phyloP scores from a whole-genome alignment of 306 rosid species.

The Trichosanthes cucumerina region DNA sequence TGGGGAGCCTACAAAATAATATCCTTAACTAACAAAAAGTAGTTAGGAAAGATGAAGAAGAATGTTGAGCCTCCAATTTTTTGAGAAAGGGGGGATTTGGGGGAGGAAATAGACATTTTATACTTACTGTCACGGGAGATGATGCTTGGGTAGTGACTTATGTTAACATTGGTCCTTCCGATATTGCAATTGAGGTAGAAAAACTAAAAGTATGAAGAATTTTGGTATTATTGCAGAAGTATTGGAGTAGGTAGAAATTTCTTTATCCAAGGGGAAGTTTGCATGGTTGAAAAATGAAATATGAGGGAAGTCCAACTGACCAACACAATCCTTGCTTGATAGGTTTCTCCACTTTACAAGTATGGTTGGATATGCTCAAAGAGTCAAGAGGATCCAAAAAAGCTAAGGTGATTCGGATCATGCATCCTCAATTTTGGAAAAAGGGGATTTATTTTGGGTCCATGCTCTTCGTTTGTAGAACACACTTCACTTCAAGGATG shows the following conservation, averaged over 20 bases:
- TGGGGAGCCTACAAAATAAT: too few species aligned
- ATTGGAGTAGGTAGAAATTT: neutral
- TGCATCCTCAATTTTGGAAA: neutral
- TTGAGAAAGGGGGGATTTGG: neutral
- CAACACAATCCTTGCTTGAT: neutral
- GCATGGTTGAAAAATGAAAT: too few species aligned
- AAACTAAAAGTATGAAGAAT: neutral
- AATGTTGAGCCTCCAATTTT: neutral
- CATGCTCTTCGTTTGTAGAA: neutral
- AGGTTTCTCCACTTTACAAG: neutral
- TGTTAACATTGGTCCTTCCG: neutral
- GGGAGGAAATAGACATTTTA: neutral
- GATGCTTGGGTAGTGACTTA: neutral
- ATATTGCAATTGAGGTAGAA: neutral
- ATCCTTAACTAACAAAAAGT: neutral
- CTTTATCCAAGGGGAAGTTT: too few species aligned
- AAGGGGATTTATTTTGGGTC: neutral
- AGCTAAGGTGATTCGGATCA: neutral
- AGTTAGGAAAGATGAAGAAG: neutral
- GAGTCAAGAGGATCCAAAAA: neutral
- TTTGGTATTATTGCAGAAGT: neutral
- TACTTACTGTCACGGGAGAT: neutral
- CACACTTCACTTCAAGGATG: neutral
- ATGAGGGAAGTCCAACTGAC: too few species aligned
- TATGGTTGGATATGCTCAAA: neutral